Evolutionary conservation across 2,329 filamentous ascomycete species (phyloP), one percentile per base, ranked within the genome.

Genomic region (Colletotrichum sp.): DNA sequence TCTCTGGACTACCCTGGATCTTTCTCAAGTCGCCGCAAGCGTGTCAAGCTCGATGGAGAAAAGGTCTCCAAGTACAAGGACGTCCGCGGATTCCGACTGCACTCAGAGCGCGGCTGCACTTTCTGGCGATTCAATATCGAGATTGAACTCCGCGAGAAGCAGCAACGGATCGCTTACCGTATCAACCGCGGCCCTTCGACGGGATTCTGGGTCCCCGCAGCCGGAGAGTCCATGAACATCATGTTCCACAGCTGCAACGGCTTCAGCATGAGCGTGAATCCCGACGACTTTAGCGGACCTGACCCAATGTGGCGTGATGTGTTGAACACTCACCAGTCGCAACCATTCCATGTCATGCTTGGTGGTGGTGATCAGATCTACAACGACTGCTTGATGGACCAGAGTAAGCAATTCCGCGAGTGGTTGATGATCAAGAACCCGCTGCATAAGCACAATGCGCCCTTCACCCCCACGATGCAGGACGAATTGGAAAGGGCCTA

Each of bases 231-330:
- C 4, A 99, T 99, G 97, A 98, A 99, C 86, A 95, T 98, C 83
- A 98, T 99, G 96, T 99, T 98, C 86, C 92, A 99, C 87, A 98
- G 95, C 83, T 98, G 97, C 87, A 99, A 99, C 83, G 97, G 98
- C 3, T 99, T 99, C 87, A 96, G 95, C 80, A 84, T 94, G 68
- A 94, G 91, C 72, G 94, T 95, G 28, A 93, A 98, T 77, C 87
- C 95, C 0, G 90, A 98, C 82, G 90, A 93, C 62, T 94, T 98
- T 83, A 97, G 94, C 81, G 97, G 97, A 0, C 97, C 98, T 1
- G 97, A 99, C 85, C 97, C 97, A 2, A 90, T 99, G 85, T 99
- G 98, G 97, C 93, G 96, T 71, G 97, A 99, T 83, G 95, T 99
- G 8, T 88, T 99, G 77, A 98, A 98, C 83, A 95, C 89, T 26